Evolutionary conservation across 1,139 yeast species (phyloP).

Genomic region (Tardiomyces depauwii): DNA sequence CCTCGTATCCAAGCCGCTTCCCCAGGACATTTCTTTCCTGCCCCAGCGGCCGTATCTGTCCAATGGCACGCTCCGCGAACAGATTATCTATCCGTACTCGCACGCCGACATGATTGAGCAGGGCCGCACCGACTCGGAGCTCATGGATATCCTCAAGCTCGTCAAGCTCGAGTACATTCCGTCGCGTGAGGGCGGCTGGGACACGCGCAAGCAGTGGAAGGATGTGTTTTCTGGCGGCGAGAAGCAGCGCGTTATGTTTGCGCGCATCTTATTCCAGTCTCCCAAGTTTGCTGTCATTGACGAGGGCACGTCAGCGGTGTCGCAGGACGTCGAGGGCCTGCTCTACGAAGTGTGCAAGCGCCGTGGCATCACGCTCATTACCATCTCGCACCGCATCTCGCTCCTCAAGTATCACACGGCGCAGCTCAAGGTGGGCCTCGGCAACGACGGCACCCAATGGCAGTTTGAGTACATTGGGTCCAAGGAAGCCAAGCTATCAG

Average conservation of each 20-base stretch:
- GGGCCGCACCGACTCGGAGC: constrained; percentile 60
- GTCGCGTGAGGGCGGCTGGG: constrained; percentile 49
- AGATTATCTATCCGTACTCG: constrained; percentile 76
- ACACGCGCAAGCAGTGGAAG: constrained; percentile 69
- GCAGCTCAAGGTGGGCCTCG: constrained; percentile 50
- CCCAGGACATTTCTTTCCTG: constrained; percentile 67
- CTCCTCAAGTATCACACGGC: constrained; percentile 77
- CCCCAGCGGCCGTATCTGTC: constrained; percentile 90
- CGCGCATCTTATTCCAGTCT: constrained; percentile 69
- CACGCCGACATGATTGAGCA: constrained; percentile 65
- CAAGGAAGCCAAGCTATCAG: constrained; percentile 20
- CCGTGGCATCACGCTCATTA: constrained; percentile 65
- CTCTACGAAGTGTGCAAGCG: constrained; percentile 66
- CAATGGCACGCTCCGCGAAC: constrained; percentile 68
- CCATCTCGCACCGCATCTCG: constrained; percentile 79
- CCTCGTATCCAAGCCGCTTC: constrained; percentile 64
- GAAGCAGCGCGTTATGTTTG: constrained; percentile 84
- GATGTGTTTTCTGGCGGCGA: constrained; percentile 93
- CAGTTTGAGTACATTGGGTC: constrained; percentile 24
- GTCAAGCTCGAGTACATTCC: constrained; percentile 76
- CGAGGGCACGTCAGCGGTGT: constrained; percentile 89
- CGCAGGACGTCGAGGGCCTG: constrained; percentile 84
- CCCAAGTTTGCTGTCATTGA: constrained; percentile 81
- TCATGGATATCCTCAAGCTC: constrained; percentile 56
- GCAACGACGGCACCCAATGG: constrained; percentile 40